Conservation (phyloP, 2,329 filamentous ascomycete species). For the Venturia carpophila region DNA sequence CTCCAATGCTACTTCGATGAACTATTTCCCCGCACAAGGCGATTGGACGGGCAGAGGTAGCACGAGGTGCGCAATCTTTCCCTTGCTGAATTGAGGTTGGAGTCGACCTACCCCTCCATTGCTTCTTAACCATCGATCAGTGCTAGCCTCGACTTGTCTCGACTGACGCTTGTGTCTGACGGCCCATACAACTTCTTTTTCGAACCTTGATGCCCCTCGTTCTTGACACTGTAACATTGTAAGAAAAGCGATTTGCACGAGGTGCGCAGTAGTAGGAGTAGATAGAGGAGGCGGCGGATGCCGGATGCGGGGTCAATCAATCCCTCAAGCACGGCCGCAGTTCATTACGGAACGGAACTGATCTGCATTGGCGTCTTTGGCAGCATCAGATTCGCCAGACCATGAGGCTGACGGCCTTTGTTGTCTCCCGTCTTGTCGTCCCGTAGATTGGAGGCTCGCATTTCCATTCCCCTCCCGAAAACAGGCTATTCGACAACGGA, state of each 20-base stretch:
- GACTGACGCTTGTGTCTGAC: neutral
- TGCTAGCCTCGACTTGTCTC: neutral
- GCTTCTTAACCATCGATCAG: no score
- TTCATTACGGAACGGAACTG: neutral
- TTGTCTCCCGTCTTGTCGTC: neutral
- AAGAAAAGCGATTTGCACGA: neutral
- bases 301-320: neutral
- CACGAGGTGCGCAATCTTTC: neutral
- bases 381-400: neutral
- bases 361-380: neutral
- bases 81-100: neutral
- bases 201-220: neutral
- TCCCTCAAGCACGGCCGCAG: neutral
- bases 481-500: neutral
- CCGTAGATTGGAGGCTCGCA: neutral
- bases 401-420: neutral
- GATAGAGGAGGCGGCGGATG: neutral
- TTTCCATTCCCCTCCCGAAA: neutral
- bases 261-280: neutral
- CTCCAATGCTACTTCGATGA: neutral
- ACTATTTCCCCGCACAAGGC: conserved; percentile 1
- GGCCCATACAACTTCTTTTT: neutral
- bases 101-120: neutral
- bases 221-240: neutral
- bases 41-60: neutral